Conservation (phyloP, 306 rosid species). For the Castanea sativa region DNA sequence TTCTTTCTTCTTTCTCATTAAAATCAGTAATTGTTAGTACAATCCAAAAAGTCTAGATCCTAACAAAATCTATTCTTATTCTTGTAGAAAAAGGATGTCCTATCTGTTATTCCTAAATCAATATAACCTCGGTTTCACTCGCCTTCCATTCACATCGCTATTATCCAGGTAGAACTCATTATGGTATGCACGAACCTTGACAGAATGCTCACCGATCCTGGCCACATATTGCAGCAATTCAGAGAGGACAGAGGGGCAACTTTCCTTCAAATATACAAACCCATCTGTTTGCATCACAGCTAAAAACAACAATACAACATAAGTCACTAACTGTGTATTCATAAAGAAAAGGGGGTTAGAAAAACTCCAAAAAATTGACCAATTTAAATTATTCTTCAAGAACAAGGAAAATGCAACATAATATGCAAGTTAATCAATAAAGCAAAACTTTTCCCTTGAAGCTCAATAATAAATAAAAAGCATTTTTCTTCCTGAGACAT, state of each 20-base stretch:
- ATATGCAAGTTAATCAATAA: no score
- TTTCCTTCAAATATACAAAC: conserved; percentile 64
- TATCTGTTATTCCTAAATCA: conserved; percentile 22
- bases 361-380: background rate
- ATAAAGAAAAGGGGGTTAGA: background rate
- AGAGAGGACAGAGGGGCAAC: conserved; percentile 71
- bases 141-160: conserved; percentile 71
- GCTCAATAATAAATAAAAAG: background rate
- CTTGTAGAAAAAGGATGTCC: background rate
- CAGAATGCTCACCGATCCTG: conserved; percentile 50
- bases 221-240: conserved; percentile 56
- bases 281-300: conserved; percentile 96
- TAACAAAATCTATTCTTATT: conserved; percentile 6
- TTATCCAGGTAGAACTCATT: conserved; percentile 47
- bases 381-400: background rate
- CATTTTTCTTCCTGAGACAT: background rate
- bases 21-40: conserved; percentile 29
- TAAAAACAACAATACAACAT: conserved; percentile 26
- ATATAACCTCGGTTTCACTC: conserved; percentile 70
- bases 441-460: background rate
- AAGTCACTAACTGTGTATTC: background rate
- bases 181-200: conserved; percentile 28
- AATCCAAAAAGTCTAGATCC: conserved; percentile 20
- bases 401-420: background rate
- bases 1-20: background rate